phyloP scores from a whole-genome alignment of 1,284 basidiomycete species.

The Meira nashicola region DNA sequence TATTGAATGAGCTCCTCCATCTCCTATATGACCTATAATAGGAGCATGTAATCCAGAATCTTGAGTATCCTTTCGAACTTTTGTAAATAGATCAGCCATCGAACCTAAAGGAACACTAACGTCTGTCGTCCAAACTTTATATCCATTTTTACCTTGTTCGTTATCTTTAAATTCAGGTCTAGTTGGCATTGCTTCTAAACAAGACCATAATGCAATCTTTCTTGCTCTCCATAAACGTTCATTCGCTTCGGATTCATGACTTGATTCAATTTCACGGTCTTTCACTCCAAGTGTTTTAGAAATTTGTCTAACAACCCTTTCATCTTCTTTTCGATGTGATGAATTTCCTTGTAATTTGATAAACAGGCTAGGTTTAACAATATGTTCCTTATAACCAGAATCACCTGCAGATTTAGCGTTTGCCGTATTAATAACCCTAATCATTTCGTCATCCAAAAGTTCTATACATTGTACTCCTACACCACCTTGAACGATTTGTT shows the following conservation, averaged over 20 bases:
- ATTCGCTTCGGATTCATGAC: constrained; percentile 66
- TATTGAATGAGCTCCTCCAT: constrained; percentile 61
- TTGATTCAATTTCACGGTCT: constrained; percentile 57
- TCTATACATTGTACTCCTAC: constrained; percentile 59
- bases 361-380: constrained; percentile 20
- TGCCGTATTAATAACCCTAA: constrained; percentile 40
- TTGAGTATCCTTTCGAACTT: constrained; percentile 70
- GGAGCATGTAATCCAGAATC: constrained; percentile 62
- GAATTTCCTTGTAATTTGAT: constrained; percentile 36
- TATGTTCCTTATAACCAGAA: background rate
- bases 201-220: constrained; percentile 72
- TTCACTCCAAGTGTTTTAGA: constrained; percentile 22
- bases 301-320: constrained; percentile 21
- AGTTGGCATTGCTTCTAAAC: constrained; percentile 3
- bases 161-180: constrained; percentile 57
- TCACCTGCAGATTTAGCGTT: constrained; percentile 27
- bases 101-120: constrained; percentile 68
- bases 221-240: constrained; percentile 75
- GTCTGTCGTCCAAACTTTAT: constrained; percentile 74
- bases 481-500: constrained; percentile 60
- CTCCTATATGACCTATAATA: constrained; percentile 77
- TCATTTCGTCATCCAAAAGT: constrained; percentile 38
- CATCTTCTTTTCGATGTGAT: constrained; percentile 48
- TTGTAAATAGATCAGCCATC: constrained; percentile 68
- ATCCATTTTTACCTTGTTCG: constrained; percentile 47